Base-by-base conservation (phyloP, 148 eudicot genomes). In the Linanthus parryae region DNA sequence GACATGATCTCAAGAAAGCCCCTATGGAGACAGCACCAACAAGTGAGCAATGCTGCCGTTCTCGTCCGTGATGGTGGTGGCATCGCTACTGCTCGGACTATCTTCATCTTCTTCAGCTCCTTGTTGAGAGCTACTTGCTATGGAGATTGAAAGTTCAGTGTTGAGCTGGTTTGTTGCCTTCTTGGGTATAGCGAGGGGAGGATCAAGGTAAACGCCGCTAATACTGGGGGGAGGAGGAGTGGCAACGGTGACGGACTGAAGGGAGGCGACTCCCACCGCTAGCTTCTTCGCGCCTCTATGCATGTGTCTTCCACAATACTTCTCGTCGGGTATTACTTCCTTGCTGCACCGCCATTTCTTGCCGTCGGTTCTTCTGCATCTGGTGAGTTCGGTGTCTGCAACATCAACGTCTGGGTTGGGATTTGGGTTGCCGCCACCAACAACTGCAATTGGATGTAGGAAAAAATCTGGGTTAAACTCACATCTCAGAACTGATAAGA, bases 341-440 rank as follows among this genome's bases (percentile, higher is more conserved):
- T 44, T 43, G 39, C 68, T 64, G 52, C 85, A 83, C 28, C 54
- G 72, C 90, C 85, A 76, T 64, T 55, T 76, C 52, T 69, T 73
- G 17, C 85, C 90, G 51, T 83, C 90, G 0, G 80, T 76, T 74
- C 85, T 79, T 43, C 39, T 57, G 54, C 85, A 82, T 64, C 90
- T 68, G 55, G 26, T 50, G 3, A 40, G 36, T 44, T 54, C 75
- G 5, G 50, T 7, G 18, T 44, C 66, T 19, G 22, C 19, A 5
- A 5, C 27, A 22, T 30, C 40, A 21, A 13, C 3, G 26, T 46
- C n/a, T n/a, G n/a, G 18, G 13, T 17, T 17, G 13, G 29, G 33
- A 27, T 41, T 43, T 1, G 44, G 17, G 54, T 12, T 50, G 28
- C 52, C 13, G 49, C 47, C 15, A 22, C 23, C 45, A 34, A 44